Conservation (phyloP, 495 filamentous ascomycete species). For the Lentithecium fluviatile region DNA sequence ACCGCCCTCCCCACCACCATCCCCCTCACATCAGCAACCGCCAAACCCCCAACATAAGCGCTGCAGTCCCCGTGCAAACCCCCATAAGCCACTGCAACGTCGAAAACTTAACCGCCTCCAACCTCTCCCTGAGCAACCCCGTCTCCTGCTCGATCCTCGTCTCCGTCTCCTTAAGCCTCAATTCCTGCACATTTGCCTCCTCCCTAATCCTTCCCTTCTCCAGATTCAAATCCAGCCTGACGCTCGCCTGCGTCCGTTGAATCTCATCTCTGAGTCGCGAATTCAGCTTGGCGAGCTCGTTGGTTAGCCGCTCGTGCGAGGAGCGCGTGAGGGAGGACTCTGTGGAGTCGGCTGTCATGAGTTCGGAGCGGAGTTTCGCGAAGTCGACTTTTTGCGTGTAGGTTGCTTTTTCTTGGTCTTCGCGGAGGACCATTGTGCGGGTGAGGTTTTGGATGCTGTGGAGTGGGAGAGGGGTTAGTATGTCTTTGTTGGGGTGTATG, state of each 20-base stretch:
- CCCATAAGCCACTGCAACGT: conserved; percentile 99
- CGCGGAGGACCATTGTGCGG: conserved; percentile 96
- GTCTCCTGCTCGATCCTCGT: conserved; percentile 98
- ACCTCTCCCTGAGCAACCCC: conserved; percentile 80
- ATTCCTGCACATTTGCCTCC: conserved; percentile 93
- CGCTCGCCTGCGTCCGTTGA: conserved; percentile 84
- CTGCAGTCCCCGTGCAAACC: conserved; percentile 91
- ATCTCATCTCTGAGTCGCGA: conserved; percentile 89
- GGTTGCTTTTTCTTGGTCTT: conserved; percentile 80
- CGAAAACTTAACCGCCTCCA: conserved; percentile 96
- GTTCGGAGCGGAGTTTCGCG: conserved; percentile 93
- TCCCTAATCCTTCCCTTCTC: conserved; percentile 97
- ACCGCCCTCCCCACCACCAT: no score
- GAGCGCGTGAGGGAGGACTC: conserved; percentile 84
- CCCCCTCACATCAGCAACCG: conserved; percentile 81
- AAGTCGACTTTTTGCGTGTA: conserved; percentile 99
- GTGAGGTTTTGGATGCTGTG: conserved; percentile 91
- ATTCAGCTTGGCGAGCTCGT: conserved; percentile 90
- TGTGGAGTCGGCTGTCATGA: conserved; percentile 84
- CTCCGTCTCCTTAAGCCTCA: conserved; percentile 99
- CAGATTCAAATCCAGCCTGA: conserved; percentile 88
- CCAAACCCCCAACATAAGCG: conserved; percentile 94
- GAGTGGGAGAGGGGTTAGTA: no score
- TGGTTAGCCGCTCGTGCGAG: conserved; percentile 87
- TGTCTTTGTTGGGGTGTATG: no score